Evolutionary conservation across 768 basidiomycete genomes (phyloP), one percentile per base, ranked within the genome.

Genomic region (Hemileccinum impolitum): DNA sequence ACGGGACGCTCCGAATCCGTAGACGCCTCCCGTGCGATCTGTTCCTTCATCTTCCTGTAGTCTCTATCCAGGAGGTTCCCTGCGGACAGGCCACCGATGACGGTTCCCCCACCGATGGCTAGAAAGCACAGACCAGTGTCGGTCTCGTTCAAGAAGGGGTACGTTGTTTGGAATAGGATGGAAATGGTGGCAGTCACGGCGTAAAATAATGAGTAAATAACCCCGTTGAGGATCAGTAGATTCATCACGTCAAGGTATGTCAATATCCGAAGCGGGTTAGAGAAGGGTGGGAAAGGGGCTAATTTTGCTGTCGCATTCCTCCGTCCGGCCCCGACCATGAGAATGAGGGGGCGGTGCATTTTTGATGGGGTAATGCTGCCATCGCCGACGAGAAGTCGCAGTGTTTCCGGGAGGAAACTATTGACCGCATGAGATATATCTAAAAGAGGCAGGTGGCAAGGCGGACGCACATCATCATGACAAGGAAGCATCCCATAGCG

Each of bases 121-220:
- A 93, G 68, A 69, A 84, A 94, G 63, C 87, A 91, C 6, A 94
- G 67, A 3, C 91, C 91, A 28, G 88, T 71, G 23, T 79, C 70
- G 8, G 75, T 67, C 56, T 75, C 74, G 52, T 59, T 68, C 42
- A 80, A 68, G 51, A 57, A 75, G 8, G 74, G 76, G 70, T 77
- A 94, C 28, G 60, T 65, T 7, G 62, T 47, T 52, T 71, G 67
- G 76, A 76, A 70, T 58, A 85, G 58, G 56, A 81, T 72, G 61
- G 84, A 68, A 70, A 71, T 60, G 19, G 72, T 74, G 47, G 72
- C 58, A 47, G 67, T 63, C 66, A 79, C 58, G 55, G 66, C 63
- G 70, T 79, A 72, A 51, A 82, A 80, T 6, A 84, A 70, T 3
- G 75, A 60, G 40, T 77, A 78, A 6, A 81, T 45, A 1, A 81